Evolutionary conservation across 768 basidiomycete genomes (phyloP).

Genomic region (Rhodotorula taiwanensis): DNA sequence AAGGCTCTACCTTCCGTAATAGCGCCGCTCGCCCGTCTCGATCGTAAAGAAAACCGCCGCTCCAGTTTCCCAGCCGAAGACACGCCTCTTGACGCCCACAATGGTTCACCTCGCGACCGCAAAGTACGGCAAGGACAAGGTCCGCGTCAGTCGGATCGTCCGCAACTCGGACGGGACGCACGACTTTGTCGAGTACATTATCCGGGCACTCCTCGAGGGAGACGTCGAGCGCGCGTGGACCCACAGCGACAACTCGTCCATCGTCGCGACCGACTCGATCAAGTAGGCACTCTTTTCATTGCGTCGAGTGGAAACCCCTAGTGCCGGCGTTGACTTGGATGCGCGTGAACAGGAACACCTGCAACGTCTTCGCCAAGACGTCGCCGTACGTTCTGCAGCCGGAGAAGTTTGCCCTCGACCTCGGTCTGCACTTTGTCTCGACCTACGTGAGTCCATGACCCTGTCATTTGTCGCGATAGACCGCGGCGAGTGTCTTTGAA

Average conservation of each 20-base stretch:
- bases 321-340: too few species aligned
- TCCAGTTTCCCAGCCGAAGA: too few species aligned
- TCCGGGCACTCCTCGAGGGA: constrained; percentile 72
- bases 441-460: constrained; percentile 51
- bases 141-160: constrained; percentile 79
- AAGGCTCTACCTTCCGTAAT: too few species aligned
- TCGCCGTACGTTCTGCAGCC: constrained; percentile 79
- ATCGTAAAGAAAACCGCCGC: too few species aligned
- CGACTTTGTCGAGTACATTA: constrained; percentile 75
- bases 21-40: too few species aligned
- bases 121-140: constrained; percentile 71
- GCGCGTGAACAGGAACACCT: constrained; percentile 24
- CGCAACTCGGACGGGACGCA: constrained; percentile 51
- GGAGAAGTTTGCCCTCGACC: constrained; percentile 78
- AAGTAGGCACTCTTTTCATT: constrained; percentile 36
- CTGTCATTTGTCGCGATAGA: neutral
- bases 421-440: constrained; percentile 72
- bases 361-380: constrained; percentile 57
- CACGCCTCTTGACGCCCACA: too few species aligned
- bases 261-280: constrained; percentile 85
- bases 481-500: too few species aligned
- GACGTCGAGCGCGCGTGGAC: constrained; percentile 53
- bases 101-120: constrained; percentile 28
- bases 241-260: constrained; percentile 73
- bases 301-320: too few species aligned